phyloP scores from a whole-genome alignment of 2,329 filamentous ascomycete genomes.

The Claviceps paspali region DNA sequence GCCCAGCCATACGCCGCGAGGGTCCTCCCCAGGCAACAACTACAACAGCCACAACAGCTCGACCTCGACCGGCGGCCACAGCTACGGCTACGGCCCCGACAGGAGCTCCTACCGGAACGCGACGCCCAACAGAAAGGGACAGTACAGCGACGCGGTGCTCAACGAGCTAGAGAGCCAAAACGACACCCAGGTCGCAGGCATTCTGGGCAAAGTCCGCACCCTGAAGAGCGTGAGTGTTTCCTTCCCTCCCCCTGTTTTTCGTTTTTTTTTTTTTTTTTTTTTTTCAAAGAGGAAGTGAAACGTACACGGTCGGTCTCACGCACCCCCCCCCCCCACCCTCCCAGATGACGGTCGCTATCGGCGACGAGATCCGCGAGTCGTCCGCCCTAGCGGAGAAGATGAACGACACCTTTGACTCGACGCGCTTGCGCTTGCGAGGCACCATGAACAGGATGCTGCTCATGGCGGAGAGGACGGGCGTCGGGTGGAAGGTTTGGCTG shows the following conservation, averaged over 20 bases:
- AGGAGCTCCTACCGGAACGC: slow-evolving; percentile 41
- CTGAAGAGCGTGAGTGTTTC: slow-evolving; percentile 61
- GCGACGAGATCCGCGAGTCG: slow-evolving; percentile 86
- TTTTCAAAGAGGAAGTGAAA: too few relatives aligned
- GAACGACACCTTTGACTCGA: slow-evolving; percentile 86
- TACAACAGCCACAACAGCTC: slow-evolving; percentile 11
- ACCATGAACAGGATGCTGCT: slow-evolving; percentile 96
- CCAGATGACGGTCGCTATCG: slow-evolving; percentile 85
- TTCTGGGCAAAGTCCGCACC: slow-evolving; percentile 76
- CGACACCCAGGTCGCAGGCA: slow-evolving; percentile 76
- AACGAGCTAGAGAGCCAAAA: slow-evolving; percentile 94
- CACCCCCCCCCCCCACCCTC: too few relatives aligned
- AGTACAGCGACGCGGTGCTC: slow-evolving; percentile 84
- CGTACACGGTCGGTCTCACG: too few relatives aligned
- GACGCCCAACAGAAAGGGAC: slow-evolving; percentile 65
- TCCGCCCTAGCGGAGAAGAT: slow-evolving; percentile 83
- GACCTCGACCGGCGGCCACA: slow-evolving; percentile 9
- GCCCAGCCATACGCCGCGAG: slow-evolving; percentile 25
- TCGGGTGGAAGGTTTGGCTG: slow-evolving; percentile 91
- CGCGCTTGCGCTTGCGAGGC: slow-evolving; percentile 62
- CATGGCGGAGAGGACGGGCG: slow-evolving; percentile 90
- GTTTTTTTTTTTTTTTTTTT: too few relatives aligned
- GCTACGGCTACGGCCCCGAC: slow-evolving; percentile 28
- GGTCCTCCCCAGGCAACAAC: slow-evolving; percentile 20
- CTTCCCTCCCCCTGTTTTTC: not conserved